Evolutionary conservation across 2,329 filamentous ascomycete species (phyloP), one percentile per base, ranked within the genome.

Genomic region (Calonectria naviculata): DNA sequence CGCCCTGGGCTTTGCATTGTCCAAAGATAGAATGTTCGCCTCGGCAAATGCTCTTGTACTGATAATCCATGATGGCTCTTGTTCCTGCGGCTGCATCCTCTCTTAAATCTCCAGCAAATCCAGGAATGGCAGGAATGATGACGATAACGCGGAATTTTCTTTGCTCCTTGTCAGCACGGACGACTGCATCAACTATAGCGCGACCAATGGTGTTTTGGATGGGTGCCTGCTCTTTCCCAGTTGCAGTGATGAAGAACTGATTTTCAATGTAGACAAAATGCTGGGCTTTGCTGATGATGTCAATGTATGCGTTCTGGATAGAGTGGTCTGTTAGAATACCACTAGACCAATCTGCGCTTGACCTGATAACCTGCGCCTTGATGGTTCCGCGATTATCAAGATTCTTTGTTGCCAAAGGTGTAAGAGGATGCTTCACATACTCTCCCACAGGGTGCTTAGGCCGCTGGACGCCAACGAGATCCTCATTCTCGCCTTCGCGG

Each of bases 181-280:
- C 90, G 29, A 95, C 93, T 0, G 96, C 95, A 68, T 99, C 95
- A 2, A 98, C 97, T 65, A 99, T 98, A 2, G 97, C 93, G 9
- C 88, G 88, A 15, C 97, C 97, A 65, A 99, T 93, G 21, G 91
- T 93, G 80, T 99, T 99, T 82, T 95, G 92, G 28, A 98, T 91
- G 0, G 96, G 96, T 1, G 88, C 85, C 81, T 98, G 95, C 41
- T 98, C 84, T n/a, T 97, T 92, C 10, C 95, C 95, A 0, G 96
- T 98, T 0, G 97, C 94, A 1, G 95, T 97, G 80, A 97, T 98
- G 87, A 98, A 99, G 86, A 98, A 98, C 79, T 99, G 97, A 79
- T 98, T 98, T 82, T 99, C 97, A 71, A 99, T 98, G 85, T 98
- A 99, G 28, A 99, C 93, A 76, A 91, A 98, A 81, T 98, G 96